Evolutionary conservation across 768 basidiomycete species (phyloP).

Genomic region (Trametes cubensis): DNA sequence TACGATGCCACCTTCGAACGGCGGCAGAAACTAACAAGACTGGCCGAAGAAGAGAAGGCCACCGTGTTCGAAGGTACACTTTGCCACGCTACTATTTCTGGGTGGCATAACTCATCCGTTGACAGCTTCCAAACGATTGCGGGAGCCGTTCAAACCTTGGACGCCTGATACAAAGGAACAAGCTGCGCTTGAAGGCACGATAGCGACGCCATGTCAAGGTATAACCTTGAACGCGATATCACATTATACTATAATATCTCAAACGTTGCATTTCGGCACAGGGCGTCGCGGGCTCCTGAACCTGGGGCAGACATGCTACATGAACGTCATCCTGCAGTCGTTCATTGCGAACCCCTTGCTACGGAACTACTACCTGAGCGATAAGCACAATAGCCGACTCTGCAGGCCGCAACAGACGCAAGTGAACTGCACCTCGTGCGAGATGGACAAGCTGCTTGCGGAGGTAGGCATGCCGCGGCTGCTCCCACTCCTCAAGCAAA

Average conservation of each 20-base stretch:
- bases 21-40: conserved; percentile 44
- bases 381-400: conserved; percentile 77
- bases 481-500: background rate
- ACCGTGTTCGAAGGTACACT: conserved; percentile 60
- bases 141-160: conserved; percentile 58
- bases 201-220: conserved; percentile 76
- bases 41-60: conserved; percentile 62
- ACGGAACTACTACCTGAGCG: conserved; percentile 86
- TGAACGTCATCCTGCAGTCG: conserved; percentile 88
- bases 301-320: conserved; percentile 91
- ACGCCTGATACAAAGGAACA: conserved; percentile 44
- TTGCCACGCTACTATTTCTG: conserved; percentile 15
- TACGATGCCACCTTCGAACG: conserved; percentile 58
- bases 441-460: conserved; percentile 86
- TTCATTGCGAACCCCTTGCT: conserved; percentile 90
- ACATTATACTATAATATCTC: background rate
- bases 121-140: conserved; percentile 41
- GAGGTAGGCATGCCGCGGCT: conserved; percentile 48
- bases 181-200: conserved; percentile 50
- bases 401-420: conserved; percentile 54
- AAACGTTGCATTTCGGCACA: conserved; percentile 30
- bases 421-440: conserved; percentile 80
- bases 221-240: conserved; percentile 16
- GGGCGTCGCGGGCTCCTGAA: conserved; percentile 86
- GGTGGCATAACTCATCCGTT: conserved; percentile 9